phyloP scores from a whole-genome alignment of 768 basidiomycete genomes.

The Gloeostereum incarnatum region DNA sequence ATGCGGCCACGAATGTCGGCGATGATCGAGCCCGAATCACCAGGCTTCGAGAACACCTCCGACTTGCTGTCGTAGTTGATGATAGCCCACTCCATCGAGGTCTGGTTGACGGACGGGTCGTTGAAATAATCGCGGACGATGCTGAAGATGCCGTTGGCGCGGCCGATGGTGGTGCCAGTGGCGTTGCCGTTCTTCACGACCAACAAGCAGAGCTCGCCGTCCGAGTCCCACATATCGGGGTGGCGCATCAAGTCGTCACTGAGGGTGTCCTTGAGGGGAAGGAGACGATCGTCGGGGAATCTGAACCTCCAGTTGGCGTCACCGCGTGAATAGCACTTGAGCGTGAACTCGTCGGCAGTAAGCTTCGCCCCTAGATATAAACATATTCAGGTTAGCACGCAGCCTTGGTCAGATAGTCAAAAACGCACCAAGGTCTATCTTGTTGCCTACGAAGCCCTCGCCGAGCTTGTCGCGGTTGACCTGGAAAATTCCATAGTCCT shows the following conservation, averaged over 20 bases:
- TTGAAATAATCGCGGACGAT: constrained; percentile 18
- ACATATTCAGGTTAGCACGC: constrained; percentile 17
- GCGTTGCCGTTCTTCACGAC: constrained; percentile 26
- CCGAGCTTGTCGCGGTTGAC: constrained; percentile 21
- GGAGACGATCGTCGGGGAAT: constrained; percentile 22
- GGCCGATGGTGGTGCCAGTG: constrained; percentile 27
- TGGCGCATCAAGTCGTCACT: constrained; percentile 18
- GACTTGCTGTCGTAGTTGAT: constrained; percentile 16
- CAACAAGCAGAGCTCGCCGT: too few relatives aligned
- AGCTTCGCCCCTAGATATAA: constrained; percentile 16
- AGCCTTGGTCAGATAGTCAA: too few relatives aligned
- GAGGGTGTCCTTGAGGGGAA: constrained; percentile 19
- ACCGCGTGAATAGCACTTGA: constrained; percentile 10
- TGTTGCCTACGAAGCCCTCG: constrained; percentile 20
- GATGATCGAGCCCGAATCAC: constrained; percentile 28
- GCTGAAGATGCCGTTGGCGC: constrained; percentile 21
- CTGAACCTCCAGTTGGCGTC: constrained; percentile 14
- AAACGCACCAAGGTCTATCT: constrained; percentile 27
- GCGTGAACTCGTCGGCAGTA: constrained; percentile 11
- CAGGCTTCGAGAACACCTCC: constrained; percentile 19
- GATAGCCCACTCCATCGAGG: constrained; percentile 20
- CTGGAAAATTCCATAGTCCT: constrained; percentile 25
- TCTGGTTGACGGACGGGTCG: too few relatives aligned
- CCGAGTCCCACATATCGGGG: constrained; percentile 18
- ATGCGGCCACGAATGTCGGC: constrained; percentile 19